A percentile compares a stretch with the other conserved stretches of the same genome.
These are phyloP conservation scores for Metschnikowia gelsemii DNA, from an alignment of 805 yeast species.

Conservation along the genomic window DNA sequence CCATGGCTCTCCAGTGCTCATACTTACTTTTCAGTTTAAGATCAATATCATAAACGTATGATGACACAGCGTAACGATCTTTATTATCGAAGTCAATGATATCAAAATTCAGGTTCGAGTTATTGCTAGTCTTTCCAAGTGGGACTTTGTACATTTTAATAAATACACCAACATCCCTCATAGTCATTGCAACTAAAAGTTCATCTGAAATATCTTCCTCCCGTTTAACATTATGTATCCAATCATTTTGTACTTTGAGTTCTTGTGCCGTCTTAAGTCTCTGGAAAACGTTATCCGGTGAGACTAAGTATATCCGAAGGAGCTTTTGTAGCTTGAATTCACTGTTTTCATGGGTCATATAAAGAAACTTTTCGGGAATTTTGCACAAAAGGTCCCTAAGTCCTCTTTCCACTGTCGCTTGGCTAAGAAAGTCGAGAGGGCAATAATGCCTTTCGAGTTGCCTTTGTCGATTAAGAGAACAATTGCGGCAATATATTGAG, in stretches of 20 bases:
- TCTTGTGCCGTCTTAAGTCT: conserved; percentile 36
- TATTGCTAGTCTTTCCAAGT: not conserved
- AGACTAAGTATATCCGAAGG: conserved; percentile 2
- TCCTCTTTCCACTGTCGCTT: conserved; percentile 10
- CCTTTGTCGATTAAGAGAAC: conserved; percentile 17
- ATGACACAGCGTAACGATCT: conserved; percentile 23
- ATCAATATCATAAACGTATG: conserved; percentile 49
- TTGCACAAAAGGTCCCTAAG: conserved; percentile 15
- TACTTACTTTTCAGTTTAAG: conserved; percentile 45
- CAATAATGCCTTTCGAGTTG: conserved; percentile 19
- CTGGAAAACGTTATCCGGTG: conserved; percentile 24
- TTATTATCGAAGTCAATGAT: not conserved
- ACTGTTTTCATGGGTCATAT: not conserved
- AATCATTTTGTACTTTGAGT: conserved; percentile 32
- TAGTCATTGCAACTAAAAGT: conserved; percentile 48
- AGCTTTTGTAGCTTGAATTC: conserved; percentile 2
- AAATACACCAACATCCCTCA: conserved; percentile 57
- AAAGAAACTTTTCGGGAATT: conserved; percentile 1
- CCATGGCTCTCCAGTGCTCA: conserved; percentile 47
- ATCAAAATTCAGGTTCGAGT: not conserved
- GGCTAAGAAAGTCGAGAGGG: conserved; percentile 15
- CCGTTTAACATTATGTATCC: conserved; percentile 31
- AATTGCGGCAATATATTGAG: conserved; percentile 19
- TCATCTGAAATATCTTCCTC: conserved; percentile 39
- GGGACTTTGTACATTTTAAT: conserved; percentile 16